Evolutionary conservation across 2,329 filamentous ascomycete genomes (phyloP).

Genomic region (Taxawa tesnikishii): DNA sequence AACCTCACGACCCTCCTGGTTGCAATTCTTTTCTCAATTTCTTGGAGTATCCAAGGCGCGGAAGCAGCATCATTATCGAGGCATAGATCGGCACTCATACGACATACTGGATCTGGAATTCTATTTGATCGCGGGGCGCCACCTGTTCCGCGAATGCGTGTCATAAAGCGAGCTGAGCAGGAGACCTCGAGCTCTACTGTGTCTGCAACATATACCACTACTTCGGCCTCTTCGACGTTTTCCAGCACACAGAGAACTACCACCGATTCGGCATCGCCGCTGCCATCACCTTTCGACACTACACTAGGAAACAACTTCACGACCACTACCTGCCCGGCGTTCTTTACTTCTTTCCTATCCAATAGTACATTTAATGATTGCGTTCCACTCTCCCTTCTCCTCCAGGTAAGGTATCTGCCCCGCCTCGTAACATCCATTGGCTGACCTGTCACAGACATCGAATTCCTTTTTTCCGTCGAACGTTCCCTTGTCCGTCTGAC

Average conservation of each 20-base stretch:
- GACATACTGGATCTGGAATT: background rate
- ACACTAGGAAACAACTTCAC: conserved; percentile 41
- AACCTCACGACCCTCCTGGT: background rate
- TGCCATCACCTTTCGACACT: conserved; percentile 35
- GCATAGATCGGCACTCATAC: background rate
- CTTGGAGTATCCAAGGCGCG: conserved; percentile 2
- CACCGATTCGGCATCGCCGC: conserved; percentile 1
- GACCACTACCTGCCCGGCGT: conserved; percentile 44
- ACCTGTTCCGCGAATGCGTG: conserved; percentile 1
- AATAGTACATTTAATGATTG: conserved; percentile 59
- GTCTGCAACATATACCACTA: conserved; percentile 1
- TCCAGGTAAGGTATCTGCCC: conserved; percentile 47
- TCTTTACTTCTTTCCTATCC: conserved; percentile 55
- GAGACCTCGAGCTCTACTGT: conserved; percentile 4
- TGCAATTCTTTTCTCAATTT: conserved; percentile 1
- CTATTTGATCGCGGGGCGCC: conserved; percentile 7
- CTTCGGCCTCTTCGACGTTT: conserved; percentile 2
- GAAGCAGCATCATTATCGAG: background rate
- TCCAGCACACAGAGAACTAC: background rate
- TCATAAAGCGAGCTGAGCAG: conserved; percentile 5
- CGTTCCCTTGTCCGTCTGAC: conserved; percentile 62
- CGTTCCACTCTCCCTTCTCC: conserved; percentile 71
- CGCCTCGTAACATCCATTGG: background rate
- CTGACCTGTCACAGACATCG: conserved; percentile 50
- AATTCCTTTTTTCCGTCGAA: conserved; percentile 69